These are phyloP conservation scores for Filobasidium uniguttulatum DNA, from an alignment of 1,284 basidiomycete genomes.

Conservation along the genomic window DNA sequence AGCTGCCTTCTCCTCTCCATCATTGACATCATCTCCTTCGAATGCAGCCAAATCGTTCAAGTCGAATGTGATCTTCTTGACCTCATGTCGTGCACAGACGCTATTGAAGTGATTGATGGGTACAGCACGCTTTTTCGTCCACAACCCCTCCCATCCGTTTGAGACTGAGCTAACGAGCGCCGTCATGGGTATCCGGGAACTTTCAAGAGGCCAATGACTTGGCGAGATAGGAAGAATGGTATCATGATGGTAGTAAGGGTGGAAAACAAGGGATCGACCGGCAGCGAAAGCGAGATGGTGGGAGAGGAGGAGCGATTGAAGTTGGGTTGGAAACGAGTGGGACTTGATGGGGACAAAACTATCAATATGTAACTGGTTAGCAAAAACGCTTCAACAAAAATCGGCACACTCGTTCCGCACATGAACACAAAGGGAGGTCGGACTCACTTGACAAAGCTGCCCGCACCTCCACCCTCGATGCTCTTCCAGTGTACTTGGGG, in stretches of 20 bases:
- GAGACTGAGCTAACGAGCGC: constrained; percentile 27
- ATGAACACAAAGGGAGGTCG: background rate
- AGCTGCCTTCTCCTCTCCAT: constrained; percentile 18
- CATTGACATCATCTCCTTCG: too few species aligned
- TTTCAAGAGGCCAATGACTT: constrained; percentile 27
- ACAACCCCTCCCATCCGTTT: constrained; percentile 30
- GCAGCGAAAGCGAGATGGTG: constrained; percentile 30
- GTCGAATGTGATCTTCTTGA: constrained; percentile 12
- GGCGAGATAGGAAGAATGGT: constrained; percentile 21
- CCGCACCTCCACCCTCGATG: constrained; percentile 21
- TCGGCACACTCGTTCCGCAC: background rate
- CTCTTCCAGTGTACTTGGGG: constrained; percentile 17
- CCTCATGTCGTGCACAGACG: constrained; percentile 6
- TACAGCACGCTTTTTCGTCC: constrained; percentile 25
- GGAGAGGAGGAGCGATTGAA: constrained; percentile 22
- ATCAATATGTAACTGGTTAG: background rate
- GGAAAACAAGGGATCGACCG: constrained; percentile 30
- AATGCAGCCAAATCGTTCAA: constrained; percentile 16
- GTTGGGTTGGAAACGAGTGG: background rate
- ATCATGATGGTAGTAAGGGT: constrained; percentile 28
- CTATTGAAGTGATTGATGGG: constrained; percentile 14
- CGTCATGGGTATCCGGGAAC: constrained; percentile 28
- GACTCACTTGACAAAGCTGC: constrained; percentile 28
- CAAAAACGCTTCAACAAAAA: background rate
- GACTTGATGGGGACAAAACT: constrained; percentile 31